Conservation (phyloP, 2,329 filamentous ascomycete species). For the Talaromyces albobiverticillius region DNA sequence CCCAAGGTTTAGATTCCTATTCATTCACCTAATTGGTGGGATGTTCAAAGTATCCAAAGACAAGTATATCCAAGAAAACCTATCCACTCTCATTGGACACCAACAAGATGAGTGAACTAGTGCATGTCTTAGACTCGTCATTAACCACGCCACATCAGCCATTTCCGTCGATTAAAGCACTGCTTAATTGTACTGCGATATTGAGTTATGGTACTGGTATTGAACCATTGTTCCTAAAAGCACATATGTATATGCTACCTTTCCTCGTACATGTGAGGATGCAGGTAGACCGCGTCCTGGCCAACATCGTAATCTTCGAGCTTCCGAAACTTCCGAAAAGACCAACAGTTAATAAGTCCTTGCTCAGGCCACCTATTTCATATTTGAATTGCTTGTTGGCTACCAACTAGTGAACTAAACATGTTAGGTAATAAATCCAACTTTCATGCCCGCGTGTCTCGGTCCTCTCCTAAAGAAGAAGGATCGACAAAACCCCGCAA, state of each 20-base stretch:
- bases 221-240: neutral
- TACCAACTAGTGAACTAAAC: too few relatives aligned
- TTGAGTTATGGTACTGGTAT: neutral
- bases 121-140: neutral
- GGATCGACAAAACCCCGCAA: neutral
- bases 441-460: neutral
- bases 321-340: too few relatives aligned
- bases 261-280: neutral
- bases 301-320: too few relatives aligned
- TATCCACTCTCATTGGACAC: neutral
- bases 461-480: neutral
- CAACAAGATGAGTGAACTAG: neutral
- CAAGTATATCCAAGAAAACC: neutral
- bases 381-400: too few relatives aligned
- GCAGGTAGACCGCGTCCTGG: too few relatives aligned
- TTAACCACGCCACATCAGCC: neutral
- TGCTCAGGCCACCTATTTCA: too few relatives aligned
- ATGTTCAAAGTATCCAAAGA: neutral
- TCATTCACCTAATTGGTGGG: too few relatives aligned
- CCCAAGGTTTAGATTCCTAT: too few relatives aligned
- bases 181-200: constrained; percentile 1
- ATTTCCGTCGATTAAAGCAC: neutral
- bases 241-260: neutral
- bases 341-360: too few relatives aligned
- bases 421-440: neutral